phyloP scores from a whole-genome alignment of 2,329 filamentous ascomycete species.

The Bisporella sp. region DNA sequence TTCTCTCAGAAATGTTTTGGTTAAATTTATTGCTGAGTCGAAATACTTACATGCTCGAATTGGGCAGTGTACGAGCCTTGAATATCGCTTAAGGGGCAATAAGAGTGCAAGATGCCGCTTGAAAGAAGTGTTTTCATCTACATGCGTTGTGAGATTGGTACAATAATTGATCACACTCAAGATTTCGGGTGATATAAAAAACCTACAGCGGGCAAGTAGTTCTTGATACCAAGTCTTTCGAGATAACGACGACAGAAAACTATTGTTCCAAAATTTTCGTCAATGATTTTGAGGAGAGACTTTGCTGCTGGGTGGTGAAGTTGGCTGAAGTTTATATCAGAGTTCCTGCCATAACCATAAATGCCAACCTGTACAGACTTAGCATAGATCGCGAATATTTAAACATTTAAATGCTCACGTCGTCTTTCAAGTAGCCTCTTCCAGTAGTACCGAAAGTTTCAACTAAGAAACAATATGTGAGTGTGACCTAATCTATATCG shows the following conservation, averaged over 20 bases:
- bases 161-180: background rate
- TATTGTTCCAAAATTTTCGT: slow-evolving; percentile 54
- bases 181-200: background rate
- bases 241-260: slow-evolving; percentile 57
- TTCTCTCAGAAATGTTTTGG: background rate
- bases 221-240: slow-evolving; percentile 53
- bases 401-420: slow-evolving; percentile 27
- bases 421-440: slow-evolving; percentile 39
- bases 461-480: slow-evolving; percentile 16
- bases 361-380: slow-evolving; percentile 34
- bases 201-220: slow-evolving; percentile 50
- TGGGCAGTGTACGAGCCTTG: slow-evolving; percentile 57
- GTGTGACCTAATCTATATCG: too few relatives aligned
- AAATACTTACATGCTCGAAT: slow-evolving; percentile 46
- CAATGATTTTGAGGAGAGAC: slow-evolving; percentile 49
- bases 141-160: slow-evolving; percentile 11
- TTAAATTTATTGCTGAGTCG: too few relatives aligned
- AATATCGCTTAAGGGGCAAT: slow-evolving; percentile 49
- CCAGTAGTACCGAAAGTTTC: slow-evolving; percentile 52
- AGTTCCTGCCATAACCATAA: slow-evolving; percentile 43
- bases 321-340: slow-evolving; percentile 29
- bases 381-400: slow-evolving; percentile 2
- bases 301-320: slow-evolving; percentile 46
- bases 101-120: slow-evolving; percentile 49
- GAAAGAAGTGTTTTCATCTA: slow-evolving; percentile 51